These are phyloP conservation scores for Penium margaritaceum DNA, from an alignment of 139 green algal genomes.

Conservation along the genomic window DNA sequence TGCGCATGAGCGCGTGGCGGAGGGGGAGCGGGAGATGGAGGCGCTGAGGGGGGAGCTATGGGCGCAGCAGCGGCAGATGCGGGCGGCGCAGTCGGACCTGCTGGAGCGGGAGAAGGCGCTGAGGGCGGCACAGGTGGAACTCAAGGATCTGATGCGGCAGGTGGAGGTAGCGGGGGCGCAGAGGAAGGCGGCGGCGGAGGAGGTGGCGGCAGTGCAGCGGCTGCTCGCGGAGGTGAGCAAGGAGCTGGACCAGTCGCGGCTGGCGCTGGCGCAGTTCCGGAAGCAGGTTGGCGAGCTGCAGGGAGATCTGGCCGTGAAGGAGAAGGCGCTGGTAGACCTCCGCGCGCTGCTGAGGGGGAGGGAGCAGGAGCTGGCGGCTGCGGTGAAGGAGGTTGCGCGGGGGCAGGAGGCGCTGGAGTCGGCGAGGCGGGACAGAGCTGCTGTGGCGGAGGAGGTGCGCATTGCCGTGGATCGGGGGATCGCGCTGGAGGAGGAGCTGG, in stretches of 20 bases:
- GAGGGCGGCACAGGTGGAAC: conserved; percentile 11
- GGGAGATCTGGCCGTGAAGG: background rate
- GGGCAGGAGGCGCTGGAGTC: background rate
- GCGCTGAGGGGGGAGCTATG: conserved; percentile 1
- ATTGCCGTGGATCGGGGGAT: background rate
- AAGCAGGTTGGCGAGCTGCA: conserved; percentile 31
- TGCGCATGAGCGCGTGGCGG: conserved; percentile 2
- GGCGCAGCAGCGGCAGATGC: background rate
- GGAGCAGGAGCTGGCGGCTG: background rate
- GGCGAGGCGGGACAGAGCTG: background rate
- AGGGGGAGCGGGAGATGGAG: conserved; percentile 13
- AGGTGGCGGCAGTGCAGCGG: background rate
- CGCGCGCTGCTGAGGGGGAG: background rate
- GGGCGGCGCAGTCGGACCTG: background rate
- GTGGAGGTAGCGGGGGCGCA: background rate
- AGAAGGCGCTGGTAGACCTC: background rate
- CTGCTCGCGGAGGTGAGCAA: conserved; percentile 22
- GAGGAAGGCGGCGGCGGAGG: background rate
- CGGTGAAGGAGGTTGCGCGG: conserved; percentile 20
- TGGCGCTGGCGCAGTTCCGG: conserved; percentile 9
- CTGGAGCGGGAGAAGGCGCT: conserved; percentile 4
- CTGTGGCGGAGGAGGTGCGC: background rate
- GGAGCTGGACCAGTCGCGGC: conserved; percentile 4
- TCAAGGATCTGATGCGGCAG: conserved; percentile 14
- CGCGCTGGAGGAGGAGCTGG: background rate